A percentile compares a stretch with the other conserved stretches of the same genome.
Conservation (phyloP, 2,329 filamentous ascomycete species). For the Diaporthe batatas region DNA sequence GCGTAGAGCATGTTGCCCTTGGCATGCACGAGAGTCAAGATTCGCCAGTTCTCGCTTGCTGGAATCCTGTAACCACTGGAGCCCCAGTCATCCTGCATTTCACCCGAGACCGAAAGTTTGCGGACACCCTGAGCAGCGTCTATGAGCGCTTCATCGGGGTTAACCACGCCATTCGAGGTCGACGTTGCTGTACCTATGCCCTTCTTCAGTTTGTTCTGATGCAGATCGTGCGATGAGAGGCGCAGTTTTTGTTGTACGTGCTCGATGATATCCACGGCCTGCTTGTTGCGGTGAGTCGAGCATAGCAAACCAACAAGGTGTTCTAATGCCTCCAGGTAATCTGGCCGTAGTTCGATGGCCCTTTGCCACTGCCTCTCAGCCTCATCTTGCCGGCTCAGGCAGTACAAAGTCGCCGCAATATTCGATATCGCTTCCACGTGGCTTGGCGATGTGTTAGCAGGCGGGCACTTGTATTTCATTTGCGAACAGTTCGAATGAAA, state of each 20-base stretch:
- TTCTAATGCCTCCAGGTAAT: conserved; percentile 94
- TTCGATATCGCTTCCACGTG: conserved; percentile 96
- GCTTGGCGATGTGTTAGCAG: conserved; percentile 57
- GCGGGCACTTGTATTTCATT: background rate
- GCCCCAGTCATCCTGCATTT: conserved; percentile 65
- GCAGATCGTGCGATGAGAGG: conserved; percentile 49
- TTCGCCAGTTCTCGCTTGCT: conserved; percentile 89
- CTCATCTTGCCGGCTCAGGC: conserved; percentile 84
- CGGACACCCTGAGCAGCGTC: conserved; percentile 44
- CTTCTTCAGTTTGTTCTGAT: conserved; percentile 44
- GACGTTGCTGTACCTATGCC: conserved; percentile 45
- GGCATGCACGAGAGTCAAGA: conserved; percentile 93
- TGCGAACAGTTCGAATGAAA: background rate
- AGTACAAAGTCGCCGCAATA: conserved; percentile 88
- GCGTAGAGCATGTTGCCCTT: conserved; percentile 99
- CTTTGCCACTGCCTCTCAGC: conserved; percentile 88
- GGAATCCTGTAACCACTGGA: conserved; percentile 88
- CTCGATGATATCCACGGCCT: conserved; percentile 89
- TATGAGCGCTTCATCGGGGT: conserved; percentile 44
- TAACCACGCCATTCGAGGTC: conserved; percentile 41
- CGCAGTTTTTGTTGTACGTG: conserved; percentile 83
- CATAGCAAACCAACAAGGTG: conserved; percentile 92
- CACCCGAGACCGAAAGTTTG: conserved; percentile 38
- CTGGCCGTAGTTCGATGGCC: conserved; percentile 86
- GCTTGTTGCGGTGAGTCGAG: conserved; percentile 80